Conservation (phyloP, 2,329 filamentous ascomycete genomes). For the Cytospora piceae region DNA sequence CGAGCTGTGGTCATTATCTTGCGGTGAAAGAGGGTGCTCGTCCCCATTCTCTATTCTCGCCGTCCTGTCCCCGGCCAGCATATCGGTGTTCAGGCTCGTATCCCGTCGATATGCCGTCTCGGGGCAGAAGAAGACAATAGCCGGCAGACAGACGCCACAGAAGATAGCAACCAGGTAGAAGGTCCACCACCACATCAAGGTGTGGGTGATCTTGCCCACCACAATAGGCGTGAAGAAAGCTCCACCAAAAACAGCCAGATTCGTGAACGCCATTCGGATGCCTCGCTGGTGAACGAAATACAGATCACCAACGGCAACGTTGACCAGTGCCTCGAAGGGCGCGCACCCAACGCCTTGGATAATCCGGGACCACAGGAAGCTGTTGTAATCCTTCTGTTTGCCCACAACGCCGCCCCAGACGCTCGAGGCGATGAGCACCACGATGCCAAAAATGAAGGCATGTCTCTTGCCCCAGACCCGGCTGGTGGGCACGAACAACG, state of each 20-base stretch:
- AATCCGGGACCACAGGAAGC: constrained; percentile 76
- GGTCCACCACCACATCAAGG: constrained; percentile 81
- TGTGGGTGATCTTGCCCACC: constrained; percentile 80
- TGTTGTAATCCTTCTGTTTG: constrained; percentile 62
- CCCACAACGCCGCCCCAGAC: constrained; percentile 76
- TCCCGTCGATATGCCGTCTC: constrained; percentile 80
- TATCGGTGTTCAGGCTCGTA: constrained; percentile 70
- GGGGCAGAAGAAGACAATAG: constrained; percentile 78
- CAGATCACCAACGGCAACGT: constrained; percentile 85
- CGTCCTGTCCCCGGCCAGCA: constrained; percentile 45
- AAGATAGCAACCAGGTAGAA: constrained; percentile 92
- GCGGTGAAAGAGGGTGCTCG: not conserved
- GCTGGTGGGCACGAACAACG: constrained; percentile 85
- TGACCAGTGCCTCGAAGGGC: constrained; percentile 88
- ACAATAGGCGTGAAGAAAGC: constrained; percentile 79
- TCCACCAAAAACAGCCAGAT: constrained; percentile 61
- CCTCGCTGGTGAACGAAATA: constrained; percentile 89
- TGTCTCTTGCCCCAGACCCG: constrained; percentile 94
- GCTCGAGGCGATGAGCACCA: constrained; percentile 73
- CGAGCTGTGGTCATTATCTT: constrained; percentile 12
- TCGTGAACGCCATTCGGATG: constrained; percentile 80
- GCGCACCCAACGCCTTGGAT: constrained; percentile 86
- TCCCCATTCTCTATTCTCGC: constrained; percentile 6
- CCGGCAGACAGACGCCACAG: constrained; percentile 67
- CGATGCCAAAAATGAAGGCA: constrained; percentile 76